phyloP scores from a whole-genome alignment of 768 basidiomycete species.

The Amylocystis lapponica region DNA sequence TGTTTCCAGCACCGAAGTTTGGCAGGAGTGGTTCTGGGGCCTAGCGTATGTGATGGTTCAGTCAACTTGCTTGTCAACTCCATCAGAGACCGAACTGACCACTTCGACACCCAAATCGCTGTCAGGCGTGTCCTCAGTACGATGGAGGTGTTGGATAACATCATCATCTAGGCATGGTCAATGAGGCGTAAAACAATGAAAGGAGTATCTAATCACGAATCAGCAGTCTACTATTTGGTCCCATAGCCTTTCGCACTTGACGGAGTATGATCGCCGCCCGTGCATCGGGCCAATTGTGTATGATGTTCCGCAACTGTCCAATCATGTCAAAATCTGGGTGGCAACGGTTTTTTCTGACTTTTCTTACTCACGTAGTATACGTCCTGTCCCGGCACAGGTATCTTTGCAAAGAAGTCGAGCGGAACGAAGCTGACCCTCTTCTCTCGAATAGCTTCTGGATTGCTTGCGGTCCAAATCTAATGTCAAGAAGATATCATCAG shows the following conservation, averaged over 20 bases:
- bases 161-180: not conserved
- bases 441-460: conserved; percentile 31
- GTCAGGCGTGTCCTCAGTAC: not conserved
- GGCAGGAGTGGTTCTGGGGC: not conserved
- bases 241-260: not conserved
- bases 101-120: not conserved
- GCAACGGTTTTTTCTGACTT: not conserved
- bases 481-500: not conserved
- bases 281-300: not conserved
- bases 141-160: not conserved
- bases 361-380: conserved; percentile 32
- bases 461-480: conserved; percentile 27
- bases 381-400: conserved; percentile 31
- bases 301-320: not conserved
- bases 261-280: not conserved
- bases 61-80: too few species aligned
- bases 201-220: not conserved
- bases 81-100: not conserved
- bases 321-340: too few species aligned
- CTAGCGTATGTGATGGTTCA: not conserved
- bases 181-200: not conserved
- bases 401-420: conserved; percentile 34
- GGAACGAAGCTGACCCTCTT: conserved; percentile 31
- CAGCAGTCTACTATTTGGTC: not conserved
- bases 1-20: not conserved